These are phyloP conservation scores for Starmerella sirachaensis DNA, from an alignment of 805 yeast species.

Conservation along the genomic window DNA sequence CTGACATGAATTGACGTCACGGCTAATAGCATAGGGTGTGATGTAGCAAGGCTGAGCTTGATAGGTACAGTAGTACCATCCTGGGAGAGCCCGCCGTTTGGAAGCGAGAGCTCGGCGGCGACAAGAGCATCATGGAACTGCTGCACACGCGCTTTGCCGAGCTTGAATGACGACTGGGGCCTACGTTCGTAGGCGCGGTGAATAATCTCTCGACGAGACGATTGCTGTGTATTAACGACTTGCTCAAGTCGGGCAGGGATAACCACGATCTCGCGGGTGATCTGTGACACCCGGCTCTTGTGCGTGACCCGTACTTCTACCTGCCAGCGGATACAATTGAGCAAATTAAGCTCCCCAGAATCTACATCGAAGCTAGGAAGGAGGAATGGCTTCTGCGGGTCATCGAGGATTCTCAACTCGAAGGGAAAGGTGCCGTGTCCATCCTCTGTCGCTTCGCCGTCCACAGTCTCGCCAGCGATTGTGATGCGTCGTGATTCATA, in stretches of 20 bases:
- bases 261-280: conserved; percentile 7
- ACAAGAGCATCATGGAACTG: conserved; percentile 3
- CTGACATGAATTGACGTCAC: conserved; percentile 5
- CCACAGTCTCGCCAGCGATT: conserved; percentile 12
- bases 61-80: conserved; percentile 6
- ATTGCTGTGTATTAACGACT: not conserved
- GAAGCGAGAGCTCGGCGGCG: conserved; percentile 7
- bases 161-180: not conserved
- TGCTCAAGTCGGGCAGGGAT: conserved; percentile 8
- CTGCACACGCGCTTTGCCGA: conserved; percentile 3
- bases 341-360: not conserved
- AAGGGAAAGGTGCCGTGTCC: conserved; percentile 10
- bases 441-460: conserved; percentile 4
- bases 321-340: conserved; percentile 8
- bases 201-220: not conserved
- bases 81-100: conserved; percentile 7
- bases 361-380: conserved; percentile 15
- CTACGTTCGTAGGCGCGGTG: conserved; percentile 1
- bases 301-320: conserved; percentile 8
- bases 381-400: conserved; percentile 4
- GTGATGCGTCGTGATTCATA: conserved; percentile 7
- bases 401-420: conserved; percentile 12
- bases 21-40: conserved; percentile 5
- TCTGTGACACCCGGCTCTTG: conserved; percentile 1
- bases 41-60: conserved; percentile 3